Conservation (phyloP, 345 rosid species). For the Citrus medica region DNA sequence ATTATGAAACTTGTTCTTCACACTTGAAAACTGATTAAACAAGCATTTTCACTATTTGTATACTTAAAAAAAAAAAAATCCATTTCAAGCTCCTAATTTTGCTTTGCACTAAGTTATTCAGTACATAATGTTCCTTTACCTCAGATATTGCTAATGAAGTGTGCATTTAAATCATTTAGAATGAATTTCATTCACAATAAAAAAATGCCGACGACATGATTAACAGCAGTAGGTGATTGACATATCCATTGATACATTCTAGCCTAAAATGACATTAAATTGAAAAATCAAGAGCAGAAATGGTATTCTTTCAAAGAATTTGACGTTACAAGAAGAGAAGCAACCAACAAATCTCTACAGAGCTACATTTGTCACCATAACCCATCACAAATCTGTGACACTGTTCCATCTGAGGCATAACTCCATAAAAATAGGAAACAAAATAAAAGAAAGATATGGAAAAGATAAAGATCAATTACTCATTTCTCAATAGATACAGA, state of each 20-base stretch:
- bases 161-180: background rate
- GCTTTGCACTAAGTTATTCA: background rate
- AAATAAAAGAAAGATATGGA: background rate
- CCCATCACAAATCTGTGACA: background rate
- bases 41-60: background rate
- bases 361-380: background rate
- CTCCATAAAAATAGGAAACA: background rate
- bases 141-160: background rate
- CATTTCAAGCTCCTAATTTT: background rate
- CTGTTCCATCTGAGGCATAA: background rate
- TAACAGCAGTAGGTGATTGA: background rate
- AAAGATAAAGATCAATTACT: background rate
- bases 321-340: background rate
- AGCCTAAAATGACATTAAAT: background rate
- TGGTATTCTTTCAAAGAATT: background rate
- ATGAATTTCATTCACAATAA: background rate
- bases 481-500: constrained; percentile 8
- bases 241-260: background rate
- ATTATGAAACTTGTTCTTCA: background rate
- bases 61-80: background rate
- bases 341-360: background rate
- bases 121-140: background rate
- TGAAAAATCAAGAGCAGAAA: background rate
- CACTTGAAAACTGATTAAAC: background rate
- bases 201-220: too few species aligned